Evolutionary conservation across 371 early-diverging fungal species (phyloP), one percentile per base, ranked within the genome.

Genomic region (Lichtheimia hyalospora): DNA sequence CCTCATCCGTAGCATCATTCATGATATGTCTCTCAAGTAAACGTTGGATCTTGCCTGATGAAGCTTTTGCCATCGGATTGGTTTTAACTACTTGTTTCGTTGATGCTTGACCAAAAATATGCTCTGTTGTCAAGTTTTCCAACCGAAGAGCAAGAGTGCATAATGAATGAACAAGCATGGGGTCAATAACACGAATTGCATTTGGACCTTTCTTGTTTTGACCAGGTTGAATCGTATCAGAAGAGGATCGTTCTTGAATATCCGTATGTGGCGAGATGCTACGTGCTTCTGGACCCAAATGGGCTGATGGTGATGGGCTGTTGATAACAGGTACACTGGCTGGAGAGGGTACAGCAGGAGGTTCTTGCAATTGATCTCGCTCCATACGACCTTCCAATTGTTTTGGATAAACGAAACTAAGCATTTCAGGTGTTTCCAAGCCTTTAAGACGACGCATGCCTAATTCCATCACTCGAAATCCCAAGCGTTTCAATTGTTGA

Each of bases 361-460:
- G 53, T 34, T 46, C 18, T 8, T 46, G n/a, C 16, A 46, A 16
- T 21, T 46, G 46, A 46, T 79, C 71, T 55, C 64, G 42, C 54
- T 72, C 71, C 70, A 79, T 70, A 54, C 79, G 58, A 27, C 85
- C 83, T 27, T 74, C 64, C 48, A 88, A 69, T 15, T 78, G 72
- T 6, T 82, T 79, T 3, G 90, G 86, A 53, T 85, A 91, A 0
- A 95, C 86, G 60, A 89, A 63, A 40, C 86, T 89, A n/a, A 96
- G 71, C 64, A 85, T 79, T 68, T 96, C 96, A 1, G 95, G 91
- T 1, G 90, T 91, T 69, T 96, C 96, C 23, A 96, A 67, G 0
- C 96, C 96, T 71, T 94, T 95, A 16, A 96, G 76, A 54, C 90
- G 88, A 18, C 79, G 79, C 64, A 92, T 93, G 5, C 95, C 96